These are phyloP conservation scores for Adansonia rubrostipa DNA, from an alignment of 441 rosid genomes.

Conservation along the genomic window DNA sequence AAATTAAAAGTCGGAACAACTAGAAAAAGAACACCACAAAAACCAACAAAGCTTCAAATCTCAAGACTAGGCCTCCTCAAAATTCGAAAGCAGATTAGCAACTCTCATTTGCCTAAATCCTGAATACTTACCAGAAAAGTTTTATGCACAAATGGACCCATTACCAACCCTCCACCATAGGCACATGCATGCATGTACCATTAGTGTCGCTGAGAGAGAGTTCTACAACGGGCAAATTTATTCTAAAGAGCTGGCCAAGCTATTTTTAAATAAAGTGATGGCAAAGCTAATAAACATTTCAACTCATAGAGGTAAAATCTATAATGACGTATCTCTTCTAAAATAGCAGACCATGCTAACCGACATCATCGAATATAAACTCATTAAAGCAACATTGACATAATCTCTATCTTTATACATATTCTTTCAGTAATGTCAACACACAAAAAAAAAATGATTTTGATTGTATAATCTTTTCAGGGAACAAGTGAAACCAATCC, in stretches of 20 bases:
- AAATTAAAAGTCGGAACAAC: no score
- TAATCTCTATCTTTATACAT: neutral
- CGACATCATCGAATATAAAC: slow-evolving; percentile 5
- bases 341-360: neutral
- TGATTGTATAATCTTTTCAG: slow-evolving; percentile 5
- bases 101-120: neutral
- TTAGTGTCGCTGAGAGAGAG: neutral
- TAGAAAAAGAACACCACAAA: neutral
- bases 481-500: slow-evolving; percentile 25
- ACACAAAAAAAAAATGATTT: neutral
- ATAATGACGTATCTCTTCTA: neutral
- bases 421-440: slow-evolving; percentile 1
- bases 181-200: slow-evolving; percentile 21
- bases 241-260: slow-evolving; percentile 1
- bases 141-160: neutral
- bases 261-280: neutral
- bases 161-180: neutral
- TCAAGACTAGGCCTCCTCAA: neutral
- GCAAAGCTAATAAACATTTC: slow-evolving; percentile 1
- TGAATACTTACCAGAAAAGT: slow-evolving; percentile 3
- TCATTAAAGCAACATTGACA: neutral
- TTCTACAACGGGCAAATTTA: neutral
- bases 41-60: neutral
- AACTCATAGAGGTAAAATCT: neutral
- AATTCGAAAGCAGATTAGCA: neutral